Evolutionary conservation across 129 eudicot species (phyloP), one percentile per base, ranked within the genome.

Genomic region (Chrysanthemum seticuspe): DNA sequence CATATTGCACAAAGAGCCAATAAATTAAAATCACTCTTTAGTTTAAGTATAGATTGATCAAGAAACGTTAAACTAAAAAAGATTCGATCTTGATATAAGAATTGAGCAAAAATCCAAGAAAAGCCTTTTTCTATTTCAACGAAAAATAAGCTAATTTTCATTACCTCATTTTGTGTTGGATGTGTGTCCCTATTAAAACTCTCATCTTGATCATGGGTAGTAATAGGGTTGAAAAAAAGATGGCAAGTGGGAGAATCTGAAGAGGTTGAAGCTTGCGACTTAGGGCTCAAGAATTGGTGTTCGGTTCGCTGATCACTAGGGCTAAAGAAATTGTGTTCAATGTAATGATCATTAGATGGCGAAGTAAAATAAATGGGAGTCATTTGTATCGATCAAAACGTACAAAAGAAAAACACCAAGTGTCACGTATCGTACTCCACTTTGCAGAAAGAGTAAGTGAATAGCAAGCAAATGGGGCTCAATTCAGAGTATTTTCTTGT

Each of bases 111-210:
- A 69, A 27, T 40, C 44, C 36, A 62, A 63, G 25, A 65, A 64
- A 62, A 71, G 23, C 18, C 51, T 34, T 13, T 54, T 54, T 29
- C 16, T 4, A 31, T n/a, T 52, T 13, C 25, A 67, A 14, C 25
- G 11, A 29, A 76, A 52, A 25, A n/a, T 5, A 10, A 50, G 10
- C 56, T 48, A 55, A 1, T 36, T 34, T 40, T 0, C 10, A 34
- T 68, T 71, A 89, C 96, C 90, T 81, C 73, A 68, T 67, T 73
- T 65, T 74, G 81, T 77, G 78, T 29, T 65, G 84, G 82, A 74
- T 67, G 78, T n/a, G 76, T 23, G 31, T 86, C 78, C 15, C 63
- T 47, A 18, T 66, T 40, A 48, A 54, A 65, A 68, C 58, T 66
- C 36, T 70, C 85, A 55, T 65, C 65, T 44, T 83, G 89, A 87